Evolutionary conservation across 176 grass and related monocot genomes (phyloP), one percentile per base, ranked within the genome.

Genomic region (Musa beccarii): DNA sequence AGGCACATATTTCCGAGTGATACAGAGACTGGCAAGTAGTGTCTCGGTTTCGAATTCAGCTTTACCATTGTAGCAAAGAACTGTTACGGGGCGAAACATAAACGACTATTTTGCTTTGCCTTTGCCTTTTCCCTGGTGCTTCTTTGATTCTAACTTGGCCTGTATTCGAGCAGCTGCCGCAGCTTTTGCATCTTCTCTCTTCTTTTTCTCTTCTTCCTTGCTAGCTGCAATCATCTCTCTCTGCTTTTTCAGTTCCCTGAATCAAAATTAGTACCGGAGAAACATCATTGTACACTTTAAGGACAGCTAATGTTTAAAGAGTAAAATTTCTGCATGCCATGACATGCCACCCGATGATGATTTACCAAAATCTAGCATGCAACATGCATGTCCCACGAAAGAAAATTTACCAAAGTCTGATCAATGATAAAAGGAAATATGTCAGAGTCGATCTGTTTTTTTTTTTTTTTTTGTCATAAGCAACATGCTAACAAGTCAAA

Each of bases 191-290:
- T 99, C 95, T 76, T 91, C 95, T 77, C 95, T 87, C 83, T 91
- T 99, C 82, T 81, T 99, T 75, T 94, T 99, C 74, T 91, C 95
- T 82, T 94, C 95, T 66, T 99, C 95, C 76, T 99, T 99, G 73
- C 74, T 77, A 51, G 88, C 84, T 52, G 86, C 95, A 61, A 82
- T 74, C 8, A 89, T 75, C 76, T 94, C 95, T 56, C 90, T 84
- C 74, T 91, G 88, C 79, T 83, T 94, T 71, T 94, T 99, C 25
- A 99, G 75, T 75, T 99, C 95, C 78, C 90, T 99, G 78, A 34
- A 10, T 53, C 19, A 64, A 10, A 26, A 28, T 6, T 6, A 43
- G 34, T 43, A 43, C 34, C 4, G 4, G 3, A 43, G 34, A 43
- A 43, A 43, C 34, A 43, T 43, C 34, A 43, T 43, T 43, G 34